These are phyloP conservation scores for Calonectria hawksworthii DNA, from an alignment of 2,329 filamentous ascomycete species.

Conservation along the genomic window DNA sequence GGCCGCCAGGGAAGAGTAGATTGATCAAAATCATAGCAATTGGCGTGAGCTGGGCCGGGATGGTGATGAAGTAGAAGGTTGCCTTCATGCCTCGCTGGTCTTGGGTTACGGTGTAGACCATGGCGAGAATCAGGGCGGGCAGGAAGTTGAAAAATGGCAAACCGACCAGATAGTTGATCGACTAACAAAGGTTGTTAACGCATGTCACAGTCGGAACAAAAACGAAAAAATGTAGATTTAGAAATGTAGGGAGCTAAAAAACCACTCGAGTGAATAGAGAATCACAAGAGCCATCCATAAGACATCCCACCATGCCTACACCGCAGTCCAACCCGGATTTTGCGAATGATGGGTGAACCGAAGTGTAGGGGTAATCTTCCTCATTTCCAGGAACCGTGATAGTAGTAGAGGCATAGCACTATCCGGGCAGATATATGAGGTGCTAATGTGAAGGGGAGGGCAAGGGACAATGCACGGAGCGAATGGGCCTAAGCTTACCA, in stretches of 20 bases:
- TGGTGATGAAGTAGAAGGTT: conserved; percentile 85
- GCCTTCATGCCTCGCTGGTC: conserved; percentile 84
- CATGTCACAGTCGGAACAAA: conserved; percentile 27
- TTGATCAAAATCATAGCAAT: conserved; percentile 83
- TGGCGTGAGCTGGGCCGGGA: conserved; percentile 86
- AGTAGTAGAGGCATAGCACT: conserved; percentile 75
- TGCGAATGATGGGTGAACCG: conserved; percentile 76
- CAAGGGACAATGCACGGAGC: conserved; percentile 34
- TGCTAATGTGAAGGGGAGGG: conserved; percentile 40
- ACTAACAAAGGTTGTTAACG: conserved; percentile 47
- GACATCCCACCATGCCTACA: conserved; percentile 83
- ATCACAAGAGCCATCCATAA: conserved; percentile 77
- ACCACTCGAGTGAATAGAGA: conserved; percentile 71
- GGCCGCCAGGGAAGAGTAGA: conserved; percentile 74
- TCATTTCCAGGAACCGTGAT: conserved; percentile 88
- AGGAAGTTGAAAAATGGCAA: conserved; percentile 62
- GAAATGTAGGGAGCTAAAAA: conserved; percentile 74
- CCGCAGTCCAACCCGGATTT: conserved; percentile 73
- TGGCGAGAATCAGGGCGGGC: conserved; percentile 80
- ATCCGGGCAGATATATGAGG: conserved; percentile 85
- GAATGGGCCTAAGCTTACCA: conserved; percentile 74
- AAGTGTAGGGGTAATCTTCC: conserved; percentile 83
- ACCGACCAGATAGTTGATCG: conserved; percentile 50
- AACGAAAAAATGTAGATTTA: conserved; percentile 30
- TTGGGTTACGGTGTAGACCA: conserved; percentile 87